Percentiles rank a stretch among this genome's conserved stretches.
phyloP scores from a whole-genome alignment of 352 stramenopile genomes.

The Phytophthora nicotianae region DNA sequence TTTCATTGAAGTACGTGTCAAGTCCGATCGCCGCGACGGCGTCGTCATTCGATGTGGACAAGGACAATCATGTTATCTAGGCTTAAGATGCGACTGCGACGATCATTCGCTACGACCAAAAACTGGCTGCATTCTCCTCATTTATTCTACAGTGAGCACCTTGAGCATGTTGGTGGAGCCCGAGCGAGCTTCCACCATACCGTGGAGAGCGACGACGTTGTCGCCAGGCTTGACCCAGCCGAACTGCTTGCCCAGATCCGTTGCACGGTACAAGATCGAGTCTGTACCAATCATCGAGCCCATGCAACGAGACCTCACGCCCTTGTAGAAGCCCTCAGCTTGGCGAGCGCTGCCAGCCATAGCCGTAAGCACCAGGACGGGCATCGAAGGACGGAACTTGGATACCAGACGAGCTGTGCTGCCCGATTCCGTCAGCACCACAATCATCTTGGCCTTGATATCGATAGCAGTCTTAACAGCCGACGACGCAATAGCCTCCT shows the following conservation, averaged over 20 bases:
- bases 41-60: background rate
- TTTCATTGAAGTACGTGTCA: slow-evolving; percentile 18
- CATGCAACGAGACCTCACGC: slow-evolving; percentile 71
- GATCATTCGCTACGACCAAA: slow-evolving; percentile 10
- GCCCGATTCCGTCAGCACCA: slow-evolving; percentile 96
- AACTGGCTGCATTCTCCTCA: background rate
- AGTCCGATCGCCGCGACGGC: slow-evolving; percentile 5
- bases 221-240: slow-evolving; percentile 90
- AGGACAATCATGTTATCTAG: background rate
- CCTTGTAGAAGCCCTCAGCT: slow-evolving; percentile 71
- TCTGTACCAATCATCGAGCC: slow-evolving; percentile 91
- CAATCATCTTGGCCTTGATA: slow-evolving; percentile 96
- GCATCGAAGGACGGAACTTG: slow-evolving; percentile 93
- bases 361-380: slow-evolving; percentile 68
- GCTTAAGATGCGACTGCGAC: background rate
- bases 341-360: slow-evolving; percentile 66
- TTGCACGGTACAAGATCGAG: slow-evolving; percentile 89
- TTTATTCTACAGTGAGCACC: slow-evolving; percentile 88
- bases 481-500: slow-evolving; percentile 96
- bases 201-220: slow-evolving; percentile 89
- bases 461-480: slow-evolving; percentile 98
- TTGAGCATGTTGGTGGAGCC: slow-evolving; percentile 93
- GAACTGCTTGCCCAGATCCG: slow-evolving; percentile 86
- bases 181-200: slow-evolving; percentile 86
- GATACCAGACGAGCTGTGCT: slow-evolving; percentile 93